phyloP scores from a whole-genome alignment of 2,329 filamentous ascomycete genomes.

The Xylaria sp. region DNA sequence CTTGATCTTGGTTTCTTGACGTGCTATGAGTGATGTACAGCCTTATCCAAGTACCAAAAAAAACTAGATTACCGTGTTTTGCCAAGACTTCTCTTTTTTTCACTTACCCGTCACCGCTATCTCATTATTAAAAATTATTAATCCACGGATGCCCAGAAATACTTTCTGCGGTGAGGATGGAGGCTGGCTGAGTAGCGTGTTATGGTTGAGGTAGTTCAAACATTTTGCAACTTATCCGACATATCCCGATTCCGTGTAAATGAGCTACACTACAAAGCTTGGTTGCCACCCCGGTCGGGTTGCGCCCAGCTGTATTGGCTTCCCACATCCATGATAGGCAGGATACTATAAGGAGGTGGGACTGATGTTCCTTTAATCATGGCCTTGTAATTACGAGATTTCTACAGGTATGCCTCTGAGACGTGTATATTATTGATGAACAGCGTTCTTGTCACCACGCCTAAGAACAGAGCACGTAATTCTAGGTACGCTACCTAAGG shows the following conservation, averaged over 20 bases:
- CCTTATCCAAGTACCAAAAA: background rate
- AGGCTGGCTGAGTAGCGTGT: background rate
- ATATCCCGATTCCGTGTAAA: slow-evolving; percentile 1
- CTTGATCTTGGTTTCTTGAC: background rate
- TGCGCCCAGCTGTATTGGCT: background rate
- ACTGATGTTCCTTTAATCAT: slow-evolving; percentile 20
- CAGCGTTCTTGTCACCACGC: background rate
- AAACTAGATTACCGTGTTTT: background rate
- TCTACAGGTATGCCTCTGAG: background rate
- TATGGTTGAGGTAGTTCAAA: background rate
- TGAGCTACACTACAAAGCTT: background rate
- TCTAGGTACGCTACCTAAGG: background rate
- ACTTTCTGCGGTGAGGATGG: background rate
- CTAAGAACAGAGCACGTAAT: background rate
- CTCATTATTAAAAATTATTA: background rate
- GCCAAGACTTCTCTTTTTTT: background rate
- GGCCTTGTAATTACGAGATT: background rate
- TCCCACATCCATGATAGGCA: background rate
- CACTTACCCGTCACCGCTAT: background rate
- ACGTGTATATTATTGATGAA: background rate
- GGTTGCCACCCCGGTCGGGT: background rate
- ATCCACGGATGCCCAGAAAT: background rate
- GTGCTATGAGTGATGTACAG: background rate
- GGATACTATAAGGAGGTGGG: background rate
- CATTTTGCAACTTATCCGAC: slow-evolving; percentile 6